These are phyloP conservation scores for Aulographum hederae DNA, from an alignment of 2,329 filamentous ascomycete species.

Conservation along the genomic window DNA sequence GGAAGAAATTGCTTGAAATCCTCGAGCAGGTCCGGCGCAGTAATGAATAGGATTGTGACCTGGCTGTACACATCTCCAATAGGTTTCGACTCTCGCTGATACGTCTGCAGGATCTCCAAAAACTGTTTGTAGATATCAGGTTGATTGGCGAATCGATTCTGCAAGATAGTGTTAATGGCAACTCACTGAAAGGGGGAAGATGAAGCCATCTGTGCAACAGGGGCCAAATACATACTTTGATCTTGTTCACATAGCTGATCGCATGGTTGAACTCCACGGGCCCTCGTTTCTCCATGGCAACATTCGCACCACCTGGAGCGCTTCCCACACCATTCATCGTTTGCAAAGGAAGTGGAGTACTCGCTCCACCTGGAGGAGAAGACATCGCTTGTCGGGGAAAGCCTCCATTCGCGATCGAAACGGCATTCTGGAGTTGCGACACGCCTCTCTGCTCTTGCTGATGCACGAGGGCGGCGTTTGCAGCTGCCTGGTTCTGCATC, in stretches of 20 bases:
- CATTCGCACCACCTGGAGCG: slow-evolving; percentile 36
- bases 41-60: slow-evolving; percentile 84
- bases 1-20: slow-evolving; percentile 98
- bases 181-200: too few relatives aligned
- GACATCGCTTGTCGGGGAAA: slow-evolving; percentile 28
- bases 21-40: slow-evolving; percentile 83
- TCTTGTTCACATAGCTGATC: slow-evolving; percentile 98
- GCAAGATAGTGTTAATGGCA: neutral
- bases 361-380: slow-evolving; percentile 26
- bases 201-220: too few relatives aligned
- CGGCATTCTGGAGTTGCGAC: slow-evolving; percentile 46
- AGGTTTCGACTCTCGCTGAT: slow-evolving; percentile 92
- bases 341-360: slow-evolving; percentile 33
- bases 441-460: slow-evolving; percentile 49
- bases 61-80: slow-evolving; percentile 98
- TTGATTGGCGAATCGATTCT: slow-evolving; percentile 94
- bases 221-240: slow-evolving; percentile 51
- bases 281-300: slow-evolving; percentile 58
- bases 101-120: slow-evolving; percentile 92
- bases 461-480: slow-evolving; percentile 29
- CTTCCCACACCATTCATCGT: slow-evolving; percentile 40
- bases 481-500: neutral
- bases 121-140: slow-evolving; percentile 99
- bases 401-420: slow-evolving; percentile 38
- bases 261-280: slow-evolving; percentile 98